A percentile compares a stretch with the other conserved stretches of the same genome.
These are phyloP conservation scores for Ephemerocybe angulata DNA, from an alignment of 768 basidiomycete genomes.

Conservation along the genomic window DNA sequence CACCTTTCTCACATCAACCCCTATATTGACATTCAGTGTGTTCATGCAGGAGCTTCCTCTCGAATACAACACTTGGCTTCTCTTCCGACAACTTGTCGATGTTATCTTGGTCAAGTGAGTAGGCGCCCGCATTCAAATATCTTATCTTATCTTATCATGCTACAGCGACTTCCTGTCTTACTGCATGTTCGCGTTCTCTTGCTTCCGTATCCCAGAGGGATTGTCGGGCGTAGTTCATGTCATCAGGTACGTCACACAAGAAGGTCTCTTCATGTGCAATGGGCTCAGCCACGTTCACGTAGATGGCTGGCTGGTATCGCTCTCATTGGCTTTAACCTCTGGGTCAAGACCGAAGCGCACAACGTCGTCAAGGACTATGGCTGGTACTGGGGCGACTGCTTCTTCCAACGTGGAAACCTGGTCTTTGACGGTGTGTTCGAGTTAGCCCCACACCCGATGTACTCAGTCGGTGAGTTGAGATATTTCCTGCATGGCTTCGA, in stretches of 20 bases:
- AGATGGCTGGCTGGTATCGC: conserved; percentile 87
- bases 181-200: conserved; percentile 92
- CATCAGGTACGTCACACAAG: conserved; percentile 51
- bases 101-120: conserved; percentile 92
- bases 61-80: conserved; percentile 95
- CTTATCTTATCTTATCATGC: conserved; percentile 1
- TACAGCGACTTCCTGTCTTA: conserved; percentile 90
- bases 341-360: conserved; percentile 98
- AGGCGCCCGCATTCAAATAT: not conserved
- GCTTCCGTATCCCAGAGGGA: conserved; percentile 80
- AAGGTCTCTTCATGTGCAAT: not conserved
- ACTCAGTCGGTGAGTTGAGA: conserved; percentile 64
- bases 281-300: not conserved
- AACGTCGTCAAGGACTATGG: conserved; percentile 97
- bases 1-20: conserved; percentile 2
- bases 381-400: conserved; percentile 96
- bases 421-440: conserved; percentile 99
- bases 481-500: not conserved
- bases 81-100: conserved; percentile 95
- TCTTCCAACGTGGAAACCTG: conserved; percentile 88
- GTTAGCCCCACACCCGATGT: conserved; percentile 92
- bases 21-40: conserved; percentile 5
- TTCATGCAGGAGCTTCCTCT: conserved; percentile 71
- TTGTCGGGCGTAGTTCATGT: conserved; percentile 72
- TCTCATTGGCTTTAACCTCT: conserved; percentile 91